Base-by-base conservation (phyloP, 2,329 filamentous ascomycete genomes). In the Penicillium corylophilum region DNA sequence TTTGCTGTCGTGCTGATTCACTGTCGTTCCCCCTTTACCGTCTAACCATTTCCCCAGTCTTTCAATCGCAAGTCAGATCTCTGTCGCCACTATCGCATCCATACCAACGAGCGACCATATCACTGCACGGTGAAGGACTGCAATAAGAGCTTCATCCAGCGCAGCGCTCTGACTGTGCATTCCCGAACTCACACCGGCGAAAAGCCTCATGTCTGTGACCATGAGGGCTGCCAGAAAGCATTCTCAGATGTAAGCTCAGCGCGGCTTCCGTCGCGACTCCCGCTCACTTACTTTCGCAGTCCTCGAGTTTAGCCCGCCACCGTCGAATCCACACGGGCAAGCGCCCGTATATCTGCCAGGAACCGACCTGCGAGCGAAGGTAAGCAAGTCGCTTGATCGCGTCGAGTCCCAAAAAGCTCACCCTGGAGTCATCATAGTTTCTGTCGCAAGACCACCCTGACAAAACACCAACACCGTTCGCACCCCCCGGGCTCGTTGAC, bases 61-160 rank as follows among this genome's bases (percentile, higher is more conserved):
- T 77, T 77, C 67, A 77, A 77, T 68, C 73, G 74, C 64, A 77
- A 77, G 53, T 77, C 74, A 20, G 74, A 77, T 62, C 69, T 77
- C 36, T 73, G 73, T 59, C 68, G 74, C 54, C 74, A 77, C 58
- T 74, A 72, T 59, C 72, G 74, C 50, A 77, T 77, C 62, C 74
- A 77, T 50, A 77, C 74, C 57, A 77, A 77, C 58, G 74, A 77
- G 56, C 71, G 74, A 43, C 74, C 74, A n/a, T 77, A 77, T 54
- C 70, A 72, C 44, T 77, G 74, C 61, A 74, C 66, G 1, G 69
- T 74, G 44, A 66, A 70, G 46, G 71, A 72, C 51, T 77, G 74
- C 64, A 72, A 71, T 50, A 77, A 77, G 62, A 76, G 73, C 59
- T 77, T 77, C 55, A 77, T 77, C 53, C 74, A 77, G 57, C 72